A percentile compares a stretch with the other conserved stretches of the same genome.
Conservation (phyloP, 2,329 filamentous ascomycete species). For the Clarireedia hainanense region DNA sequence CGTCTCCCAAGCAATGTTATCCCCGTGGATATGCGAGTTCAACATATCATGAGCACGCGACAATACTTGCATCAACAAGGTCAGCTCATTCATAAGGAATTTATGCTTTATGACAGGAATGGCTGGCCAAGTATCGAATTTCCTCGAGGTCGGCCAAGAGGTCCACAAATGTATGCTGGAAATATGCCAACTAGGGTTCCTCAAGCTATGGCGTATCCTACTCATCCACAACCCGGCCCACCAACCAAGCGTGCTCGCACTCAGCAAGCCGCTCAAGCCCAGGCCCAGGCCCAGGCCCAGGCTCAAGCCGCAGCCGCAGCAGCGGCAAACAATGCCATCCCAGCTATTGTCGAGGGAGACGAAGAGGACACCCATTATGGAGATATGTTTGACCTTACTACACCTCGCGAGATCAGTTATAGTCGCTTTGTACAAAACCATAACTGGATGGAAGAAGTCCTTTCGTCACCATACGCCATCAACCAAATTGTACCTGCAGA, state of each 20-base stretch:
- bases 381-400: constrained; percentile 84
- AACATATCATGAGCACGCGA: constrained; percentile 52
- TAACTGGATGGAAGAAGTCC: constrained; percentile 97
- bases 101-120: constrained; percentile 81
- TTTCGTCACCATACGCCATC: constrained; percentile 82
- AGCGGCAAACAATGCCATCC: constrained; percentile 10
- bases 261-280: neutral
- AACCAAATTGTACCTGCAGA: constrained; percentile 81
- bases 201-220: constrained; percentile 55
- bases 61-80: constrained; percentile 65
- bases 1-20: constrained; percentile 63
- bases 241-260: constrained; percentile 44
- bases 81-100: constrained; percentile 81
- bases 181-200: constrained; percentile 27
- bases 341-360: constrained; percentile 41
- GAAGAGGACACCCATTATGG: constrained; percentile 82
- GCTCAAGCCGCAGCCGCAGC: constrained; percentile 16
- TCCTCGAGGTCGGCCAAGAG: constrained; percentile 43
- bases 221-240: constrained; percentile 39
- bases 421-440: constrained; percentile 90
- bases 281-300: neutral
- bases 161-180: constrained; percentile 22
- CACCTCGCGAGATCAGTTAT: constrained; percentile 81
- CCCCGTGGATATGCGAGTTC: constrained; percentile 53
- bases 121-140: constrained; percentile 85